A percentile compares a stretch with the other conserved stretches of the same genome.
These are phyloP conservation scores for Avena insularis DNA, from an alignment of 176 grass and related monocot species.

Conservation along the genomic window DNA sequence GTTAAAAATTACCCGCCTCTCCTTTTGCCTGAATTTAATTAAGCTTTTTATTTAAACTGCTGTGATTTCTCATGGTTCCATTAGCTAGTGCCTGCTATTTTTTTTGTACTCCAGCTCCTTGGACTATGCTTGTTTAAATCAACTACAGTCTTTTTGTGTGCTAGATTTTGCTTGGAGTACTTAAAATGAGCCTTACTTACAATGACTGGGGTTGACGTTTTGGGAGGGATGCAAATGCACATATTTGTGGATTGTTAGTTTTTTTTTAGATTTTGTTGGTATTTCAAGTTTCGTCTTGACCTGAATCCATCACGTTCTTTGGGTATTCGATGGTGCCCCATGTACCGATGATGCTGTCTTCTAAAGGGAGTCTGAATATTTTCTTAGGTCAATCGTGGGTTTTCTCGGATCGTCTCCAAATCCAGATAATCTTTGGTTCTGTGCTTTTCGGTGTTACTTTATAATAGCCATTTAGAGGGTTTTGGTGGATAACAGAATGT, in stretches of 20 bases:
- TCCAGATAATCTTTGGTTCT: too few relatives aligned
- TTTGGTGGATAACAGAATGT: background rate
- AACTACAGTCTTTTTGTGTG: background rate
- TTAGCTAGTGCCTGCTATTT: background rate
- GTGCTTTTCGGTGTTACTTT: too few relatives aligned
- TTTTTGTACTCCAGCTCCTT: conserved; percentile 28
- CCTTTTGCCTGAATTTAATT: background rate
- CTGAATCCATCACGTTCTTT: too few relatives aligned
- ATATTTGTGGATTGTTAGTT: background rate
- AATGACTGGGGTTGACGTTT: background rate
- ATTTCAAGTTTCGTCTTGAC: background rate
- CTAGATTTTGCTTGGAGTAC: conserved; percentile 2
- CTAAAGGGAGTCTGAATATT: too few relatives aligned
- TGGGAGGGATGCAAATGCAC: background rate
- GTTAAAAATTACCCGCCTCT: background rate
- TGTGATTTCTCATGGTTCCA: background rate
- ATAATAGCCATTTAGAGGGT: background rate
- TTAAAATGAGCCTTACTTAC: background rate
- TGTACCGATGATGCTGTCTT: too few relatives aligned
- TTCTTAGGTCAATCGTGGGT: too few relatives aligned
- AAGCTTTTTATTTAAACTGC: background rate
- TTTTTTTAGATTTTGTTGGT: background rate
- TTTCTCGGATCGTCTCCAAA: too few relatives aligned
- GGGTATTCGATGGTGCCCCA: too few relatives aligned
- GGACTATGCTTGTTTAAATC: background rate